Evolutionary conservation across 495 filamentous ascomycete species (phyloP), one percentile per base, ranked within the genome.

Genomic region (Daldinia grandis): DNA sequence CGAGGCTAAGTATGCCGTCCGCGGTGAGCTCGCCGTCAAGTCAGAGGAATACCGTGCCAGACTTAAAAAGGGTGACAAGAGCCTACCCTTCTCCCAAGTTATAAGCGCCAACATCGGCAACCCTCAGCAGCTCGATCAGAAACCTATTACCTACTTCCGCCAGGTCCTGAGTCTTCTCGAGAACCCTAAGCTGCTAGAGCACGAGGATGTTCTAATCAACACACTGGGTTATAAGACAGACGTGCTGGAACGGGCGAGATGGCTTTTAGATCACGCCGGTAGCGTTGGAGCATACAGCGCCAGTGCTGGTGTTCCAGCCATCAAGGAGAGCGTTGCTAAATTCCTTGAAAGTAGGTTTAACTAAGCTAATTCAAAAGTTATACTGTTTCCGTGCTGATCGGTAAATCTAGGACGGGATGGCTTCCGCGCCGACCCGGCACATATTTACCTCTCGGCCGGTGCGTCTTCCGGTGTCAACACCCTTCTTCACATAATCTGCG

Each of bases 41-140:
- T 93, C 94, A 0, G 95, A 99, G 82, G 86, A 90, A 79, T 97
- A 96, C 81, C 90, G 94, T 51, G 88, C 91, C 60, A 81, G 85
- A 51, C 85, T 99, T 24, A 74, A 66, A 19, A 79, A 78, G 28
- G 80, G 81, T 35, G 73, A 77, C 47, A 86, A 88, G 74, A 84
- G 87, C 62, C 85, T 98, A 47, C 95, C 95, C 27, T 99, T 99
- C 78, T 85, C 92, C 69, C 85, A 91, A 66, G 89, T 99, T 74
- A 95, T 99, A 80, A 93, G 91, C 59, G 95, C 95, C 80, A 99
- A 99, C 80, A 99, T 99, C 77, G 95, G 96, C 71, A 99, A 99
- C 82, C 95, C 96, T 6, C 95, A 99, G 78, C 96, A 98, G 81
- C 90, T 99, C 61, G 95, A 96, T 81, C 95, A 99, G 85, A 95